Percentiles rank a stretch among this genome's conserved stretches.
These are phyloP conservation scores for Sporormia fimetaria DNA, from an alignment of 495 filamentous ascomycete species.

Conservation along the genomic window DNA sequence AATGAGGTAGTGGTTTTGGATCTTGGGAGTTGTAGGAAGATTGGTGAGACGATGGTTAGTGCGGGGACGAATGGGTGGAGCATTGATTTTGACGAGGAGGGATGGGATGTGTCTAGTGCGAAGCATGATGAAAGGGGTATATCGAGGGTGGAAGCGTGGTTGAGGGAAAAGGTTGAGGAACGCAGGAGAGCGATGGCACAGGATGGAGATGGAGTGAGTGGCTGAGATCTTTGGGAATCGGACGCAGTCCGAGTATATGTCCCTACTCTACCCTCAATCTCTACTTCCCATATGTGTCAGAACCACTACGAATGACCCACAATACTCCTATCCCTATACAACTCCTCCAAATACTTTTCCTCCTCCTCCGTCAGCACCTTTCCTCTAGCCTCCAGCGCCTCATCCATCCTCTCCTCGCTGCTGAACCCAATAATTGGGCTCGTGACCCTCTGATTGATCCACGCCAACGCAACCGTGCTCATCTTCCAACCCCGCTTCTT, in stretches of 20 bases:
- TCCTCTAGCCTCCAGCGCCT: constrained; percentile 24
- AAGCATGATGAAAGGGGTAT: constrained; percentile 12
- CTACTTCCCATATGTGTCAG: neutral
- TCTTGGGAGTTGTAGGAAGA: constrained; percentile 15
- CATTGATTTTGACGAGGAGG: constrained; percentile 17
- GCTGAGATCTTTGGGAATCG: neutral
- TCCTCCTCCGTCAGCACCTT: constrained; percentile 26
- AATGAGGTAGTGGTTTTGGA: constrained; percentile 14
- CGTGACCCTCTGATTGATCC: constrained; percentile 31
- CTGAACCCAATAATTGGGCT: constrained; percentile 35
- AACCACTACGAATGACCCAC: constrained; percentile 19
- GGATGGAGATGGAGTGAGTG: neutral
- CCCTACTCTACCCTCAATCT: too few species aligned
- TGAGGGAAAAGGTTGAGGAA: constrained; percentile 8
- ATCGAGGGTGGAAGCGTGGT: constrained; percentile 14
- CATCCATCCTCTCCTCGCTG: constrained; percentile 22
- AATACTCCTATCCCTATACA: constrained; percentile 21
- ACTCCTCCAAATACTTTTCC: constrained; percentile 28
- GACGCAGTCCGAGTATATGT: too few species aligned
- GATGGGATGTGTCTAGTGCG: constrained; percentile 4
- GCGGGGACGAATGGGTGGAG: constrained; percentile 16
- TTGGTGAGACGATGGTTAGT: constrained; percentile 17
- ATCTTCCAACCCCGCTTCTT: constrained; percentile 35
- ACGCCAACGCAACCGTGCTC: constrained; percentile 29
- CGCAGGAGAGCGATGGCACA: constrained; percentile 3